A percentile compares a stretch with the other conserved stretches of the same genome.
Evolutionary conservation across 225 moss, liverwort and hornwort genomes (phyloP).

Genomic region (Marchantia polymorpha): DNA sequence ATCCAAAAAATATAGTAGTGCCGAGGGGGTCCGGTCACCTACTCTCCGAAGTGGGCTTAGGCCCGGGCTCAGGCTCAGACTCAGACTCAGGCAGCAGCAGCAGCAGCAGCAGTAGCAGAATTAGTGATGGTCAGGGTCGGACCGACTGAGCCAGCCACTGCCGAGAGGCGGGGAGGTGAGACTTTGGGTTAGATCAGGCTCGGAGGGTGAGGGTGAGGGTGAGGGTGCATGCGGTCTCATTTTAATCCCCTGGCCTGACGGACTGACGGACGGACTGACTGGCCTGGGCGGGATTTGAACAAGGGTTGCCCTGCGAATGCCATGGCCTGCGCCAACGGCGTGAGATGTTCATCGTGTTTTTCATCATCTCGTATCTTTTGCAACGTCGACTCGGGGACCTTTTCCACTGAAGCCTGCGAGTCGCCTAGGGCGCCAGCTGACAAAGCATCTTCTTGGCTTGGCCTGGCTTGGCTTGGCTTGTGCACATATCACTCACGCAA

Average conservation of each 20-base stretch:
- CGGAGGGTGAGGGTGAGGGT: no score
- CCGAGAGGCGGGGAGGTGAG: no score
- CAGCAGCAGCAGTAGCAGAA: no score
- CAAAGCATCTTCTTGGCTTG: conserved; percentile 4
- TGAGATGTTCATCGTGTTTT: not conserved
- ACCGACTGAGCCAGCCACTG: no score
- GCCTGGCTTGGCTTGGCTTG: not conserved
- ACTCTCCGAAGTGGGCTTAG: not conserved
- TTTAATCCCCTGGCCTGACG: not conserved
- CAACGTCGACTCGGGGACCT: not conserved
- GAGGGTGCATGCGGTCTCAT: not conserved
- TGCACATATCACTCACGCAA: conserved; percentile 8
- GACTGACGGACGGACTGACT: no score
- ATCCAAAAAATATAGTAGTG: not conserved
- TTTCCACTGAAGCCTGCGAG: not conserved
- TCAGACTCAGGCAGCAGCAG: not conserved
- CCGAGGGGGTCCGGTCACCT: not conserved
- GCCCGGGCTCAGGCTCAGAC: no score
- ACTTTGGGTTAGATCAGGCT: no score
- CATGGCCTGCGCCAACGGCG: not conserved
- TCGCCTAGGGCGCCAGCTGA: not conserved
- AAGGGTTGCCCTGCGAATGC: not conserved
- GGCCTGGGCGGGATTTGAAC: no score
- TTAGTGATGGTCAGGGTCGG: no score
- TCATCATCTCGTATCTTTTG: not conserved